Percentiles rank a stretch among this genome's conserved stretches.
Conservation (phyloP, 768 basidiomycete genomes). For the Rhodotorula taiwanensis region DNA sequence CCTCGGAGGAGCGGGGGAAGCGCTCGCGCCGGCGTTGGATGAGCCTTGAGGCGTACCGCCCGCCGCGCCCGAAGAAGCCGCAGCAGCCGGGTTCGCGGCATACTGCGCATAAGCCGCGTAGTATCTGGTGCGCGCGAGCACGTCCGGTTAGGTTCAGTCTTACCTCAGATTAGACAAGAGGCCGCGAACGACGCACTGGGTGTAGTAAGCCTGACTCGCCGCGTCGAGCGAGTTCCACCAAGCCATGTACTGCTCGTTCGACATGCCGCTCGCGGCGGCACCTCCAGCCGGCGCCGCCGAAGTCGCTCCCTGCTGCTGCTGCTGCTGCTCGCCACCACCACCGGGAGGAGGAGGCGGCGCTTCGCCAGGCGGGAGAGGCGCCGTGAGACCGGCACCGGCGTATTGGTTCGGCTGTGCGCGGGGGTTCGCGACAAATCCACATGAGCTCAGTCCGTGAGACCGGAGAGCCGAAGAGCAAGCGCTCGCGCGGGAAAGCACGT, state of each 20-base stretch:
- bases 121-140: conserved; percentile 18
- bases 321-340: background rate
- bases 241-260: conserved; percentile 27
- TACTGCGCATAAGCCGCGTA: conserved; percentile 30
- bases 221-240: conserved; percentile 35
- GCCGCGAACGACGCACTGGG: conserved; percentile 22
- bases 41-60: no score
- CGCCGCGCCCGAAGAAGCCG: background rate
- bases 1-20: no score
- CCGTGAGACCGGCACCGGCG: conserved; percentile 28
- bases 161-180: background rate
- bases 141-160: background rate
- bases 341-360: conserved; percentile 19
- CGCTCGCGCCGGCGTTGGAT: background rate
- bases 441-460: no score
- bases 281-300: conserved; percentile 8
- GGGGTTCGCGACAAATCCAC: no score
- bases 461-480: no score
- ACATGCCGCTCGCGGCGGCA: conserved; percentile 11
- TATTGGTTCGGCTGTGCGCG: conserved; percentile 16
- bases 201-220: conserved; percentile 34
- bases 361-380: conserved; percentile 33
- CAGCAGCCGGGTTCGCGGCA: conserved; percentile 1
- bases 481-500: background rate
- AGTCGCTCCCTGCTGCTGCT: background rate